Evolutionary conservation across 257 asterid genomes (phyloP).

Genomic region (Salvia rosmarinus): DNA sequence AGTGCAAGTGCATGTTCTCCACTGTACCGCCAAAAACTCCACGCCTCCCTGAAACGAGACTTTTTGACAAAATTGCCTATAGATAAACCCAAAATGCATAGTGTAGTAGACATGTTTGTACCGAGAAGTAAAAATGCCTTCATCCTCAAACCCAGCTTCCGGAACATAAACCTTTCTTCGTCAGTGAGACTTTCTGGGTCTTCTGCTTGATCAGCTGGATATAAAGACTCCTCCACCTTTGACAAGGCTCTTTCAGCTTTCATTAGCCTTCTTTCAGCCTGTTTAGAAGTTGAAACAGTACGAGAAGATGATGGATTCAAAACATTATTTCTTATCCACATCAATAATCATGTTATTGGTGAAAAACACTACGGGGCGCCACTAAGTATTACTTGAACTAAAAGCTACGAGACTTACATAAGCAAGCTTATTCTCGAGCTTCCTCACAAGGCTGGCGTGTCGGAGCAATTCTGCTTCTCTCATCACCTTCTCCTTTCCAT

Average conservation of each 20-base stretch:
- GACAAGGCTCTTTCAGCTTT: constrained; percentile 81
- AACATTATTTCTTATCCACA: background rate
- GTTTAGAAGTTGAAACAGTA: constrained; percentile 33
- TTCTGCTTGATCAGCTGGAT: constrained; percentile 65
- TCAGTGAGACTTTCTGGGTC: constrained; percentile 77
- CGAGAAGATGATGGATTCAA: background rate
- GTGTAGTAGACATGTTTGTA: constrained; percentile 34
- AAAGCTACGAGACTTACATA: constrained; percentile 57
- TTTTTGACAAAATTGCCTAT: constrained; percentile 23
- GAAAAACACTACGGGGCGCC: constrained; percentile 16
- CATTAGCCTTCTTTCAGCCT: constrained; percentile 75
- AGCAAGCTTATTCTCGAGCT: constrained; percentile 79
- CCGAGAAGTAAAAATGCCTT: constrained; percentile 98
- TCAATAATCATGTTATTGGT: background rate
- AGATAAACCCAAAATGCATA: constrained; percentile 26
- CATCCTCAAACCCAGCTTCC: constrained; percentile 97
- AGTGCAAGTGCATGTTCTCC: constrained; percentile 98
- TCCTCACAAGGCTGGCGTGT: constrained; percentile 79
- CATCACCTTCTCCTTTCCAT: constrained; percentile 66
- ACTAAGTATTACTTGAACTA: background rate
- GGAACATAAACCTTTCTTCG: constrained; percentile 96
- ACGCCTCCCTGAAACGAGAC: constrained; percentile 78
- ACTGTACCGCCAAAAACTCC: constrained; percentile 98
- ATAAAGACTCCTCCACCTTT: constrained; percentile 76
- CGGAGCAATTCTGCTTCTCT: constrained; percentile 74